phyloP scores from a whole-genome alignment of 345 rosid species.

The Syzygium jambos region DNA sequence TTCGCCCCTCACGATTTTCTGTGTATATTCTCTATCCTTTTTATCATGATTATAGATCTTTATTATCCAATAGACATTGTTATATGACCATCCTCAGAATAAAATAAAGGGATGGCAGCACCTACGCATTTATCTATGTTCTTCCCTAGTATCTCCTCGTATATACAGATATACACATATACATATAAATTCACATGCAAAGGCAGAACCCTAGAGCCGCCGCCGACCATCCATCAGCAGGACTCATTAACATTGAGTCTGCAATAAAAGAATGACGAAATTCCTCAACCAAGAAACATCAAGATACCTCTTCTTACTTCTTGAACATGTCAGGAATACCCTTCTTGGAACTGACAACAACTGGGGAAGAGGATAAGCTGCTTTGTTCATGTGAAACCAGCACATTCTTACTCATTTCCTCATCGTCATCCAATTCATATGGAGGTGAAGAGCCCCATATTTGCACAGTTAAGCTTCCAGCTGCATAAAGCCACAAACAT shows the following conservation, averaged over 20 bases:
- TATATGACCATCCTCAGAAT: background rate
- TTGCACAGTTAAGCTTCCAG: slow-evolving; percentile 51
- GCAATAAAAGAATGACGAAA: background rate
- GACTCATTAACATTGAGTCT: background rate
- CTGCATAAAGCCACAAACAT: slow-evolving; percentile 5
- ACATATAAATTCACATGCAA: background rate
- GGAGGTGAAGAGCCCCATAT: slow-evolving; percentile 26
- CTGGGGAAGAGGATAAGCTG: slow-evolving; percentile 19
- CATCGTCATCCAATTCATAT: background rate
- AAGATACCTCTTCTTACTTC: slow-evolving; percentile 14
- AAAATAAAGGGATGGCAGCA: background rate
- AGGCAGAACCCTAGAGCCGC: background rate
- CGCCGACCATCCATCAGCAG: background rate
- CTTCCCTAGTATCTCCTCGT: background rate
- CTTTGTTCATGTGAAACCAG: slow-evolving; percentile 12
- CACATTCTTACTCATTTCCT: slow-evolving; percentile 4
- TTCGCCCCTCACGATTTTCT: background rate
- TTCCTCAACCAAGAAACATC: background rate
- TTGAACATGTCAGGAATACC: slow-evolving; percentile 9
- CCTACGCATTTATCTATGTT: background rate
- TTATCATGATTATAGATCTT: background rate
- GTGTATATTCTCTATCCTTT: background rate
- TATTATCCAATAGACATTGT: background rate
- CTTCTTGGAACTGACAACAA: slow-evolving; percentile 22
- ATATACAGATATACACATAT: background rate